Conservation (phyloP, 75 land plant species). For the Cupressus sempervirens region DNA sequence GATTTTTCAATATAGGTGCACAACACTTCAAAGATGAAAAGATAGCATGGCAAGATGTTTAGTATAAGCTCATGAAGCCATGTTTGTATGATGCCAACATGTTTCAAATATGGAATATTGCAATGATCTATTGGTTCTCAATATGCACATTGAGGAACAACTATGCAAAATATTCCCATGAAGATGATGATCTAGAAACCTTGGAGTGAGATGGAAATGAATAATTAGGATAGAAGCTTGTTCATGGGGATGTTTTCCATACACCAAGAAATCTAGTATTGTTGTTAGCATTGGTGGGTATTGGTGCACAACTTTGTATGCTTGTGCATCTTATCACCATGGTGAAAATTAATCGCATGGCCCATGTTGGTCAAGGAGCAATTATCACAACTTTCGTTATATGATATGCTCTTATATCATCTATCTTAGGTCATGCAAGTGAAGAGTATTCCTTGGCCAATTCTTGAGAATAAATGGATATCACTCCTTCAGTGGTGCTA, state of each 20-base stretch:
- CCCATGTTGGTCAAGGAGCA: constrained; percentile 40
- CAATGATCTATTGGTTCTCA: no score
- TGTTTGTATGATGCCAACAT: no score
- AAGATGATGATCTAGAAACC: constrained; percentile 95
- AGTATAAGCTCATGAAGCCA: no score
- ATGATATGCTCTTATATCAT: constrained; percentile 34
- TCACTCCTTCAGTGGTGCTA: constrained; percentile 26
- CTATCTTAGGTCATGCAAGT: constrained; percentile 32
- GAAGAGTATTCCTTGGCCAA: constrained; percentile 35
- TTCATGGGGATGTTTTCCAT: constrained; percentile 38
- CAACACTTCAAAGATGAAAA: no score
- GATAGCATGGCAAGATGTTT: no score
- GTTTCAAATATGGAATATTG: no score
- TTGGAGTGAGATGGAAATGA: constrained; percentile 45
- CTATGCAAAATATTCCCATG: constrained; percentile 96
- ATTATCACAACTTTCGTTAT: constrained; percentile 36
- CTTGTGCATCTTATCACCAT: constrained; percentile 32
- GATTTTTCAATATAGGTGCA: no score
- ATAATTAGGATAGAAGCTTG: constrained; percentile 43
- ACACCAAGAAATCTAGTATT: constrained; percentile 24
- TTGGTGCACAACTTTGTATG: constrained; percentile 28
- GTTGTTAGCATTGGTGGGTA: constrained; percentile 33
- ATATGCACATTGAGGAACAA: constrained; percentile 93
- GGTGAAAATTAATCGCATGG: constrained; percentile 34
- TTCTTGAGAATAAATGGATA: constrained; percentile 42